Evolutionary conservation across 495 filamentous ascomycete genomes (phyloP).

Genomic region (Podospora bellae-mahoneyi): DNA sequence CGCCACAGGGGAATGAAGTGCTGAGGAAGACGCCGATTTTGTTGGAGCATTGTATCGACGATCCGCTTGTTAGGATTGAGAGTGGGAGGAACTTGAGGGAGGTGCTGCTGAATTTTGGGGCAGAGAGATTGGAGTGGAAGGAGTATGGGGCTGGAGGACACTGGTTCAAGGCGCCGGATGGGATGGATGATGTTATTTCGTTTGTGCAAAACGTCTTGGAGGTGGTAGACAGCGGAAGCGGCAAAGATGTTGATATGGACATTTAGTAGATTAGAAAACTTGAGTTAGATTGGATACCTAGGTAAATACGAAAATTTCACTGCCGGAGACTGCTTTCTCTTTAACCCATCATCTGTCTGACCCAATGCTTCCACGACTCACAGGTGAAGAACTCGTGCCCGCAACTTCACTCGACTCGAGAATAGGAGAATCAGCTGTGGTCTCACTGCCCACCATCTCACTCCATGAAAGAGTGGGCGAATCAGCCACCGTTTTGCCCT

Average conservation of each 20-base stretch:
- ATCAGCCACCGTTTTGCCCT: neutral
- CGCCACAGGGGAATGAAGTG: conserved; percentile 20
- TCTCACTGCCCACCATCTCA: neutral
- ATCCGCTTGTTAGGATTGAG: conserved; percentile 47
- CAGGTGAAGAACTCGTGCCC: neutral
- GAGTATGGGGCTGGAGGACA: conserved; percentile 54
- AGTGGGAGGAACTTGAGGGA: conserved; percentile 44
- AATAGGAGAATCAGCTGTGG: neutral
- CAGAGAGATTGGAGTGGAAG: conserved; percentile 45
- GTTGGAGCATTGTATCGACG: conserved; percentile 52
- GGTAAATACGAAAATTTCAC: neutral
- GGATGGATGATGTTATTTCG: conserved; percentile 50
- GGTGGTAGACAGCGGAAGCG: neutral
- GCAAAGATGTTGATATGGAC: neutral
- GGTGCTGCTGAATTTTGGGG: conserved; percentile 39
- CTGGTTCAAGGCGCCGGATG: conserved; percentile 52
- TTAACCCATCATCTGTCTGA: neutral
- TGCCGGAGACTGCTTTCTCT: neutral
- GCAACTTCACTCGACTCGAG: neutral
- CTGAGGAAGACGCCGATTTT: conserved; percentile 45
- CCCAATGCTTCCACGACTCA: neutral
- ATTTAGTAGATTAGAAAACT: neutral
- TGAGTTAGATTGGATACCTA: neutral
- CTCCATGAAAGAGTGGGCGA: neutral
- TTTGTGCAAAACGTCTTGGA: conserved; percentile 34